These are phyloP conservation scores for Arthrobotrys megalospora DNA, from an alignment of 2,329 filamentous ascomycete genomes.

Conservation along the genomic window DNA sequence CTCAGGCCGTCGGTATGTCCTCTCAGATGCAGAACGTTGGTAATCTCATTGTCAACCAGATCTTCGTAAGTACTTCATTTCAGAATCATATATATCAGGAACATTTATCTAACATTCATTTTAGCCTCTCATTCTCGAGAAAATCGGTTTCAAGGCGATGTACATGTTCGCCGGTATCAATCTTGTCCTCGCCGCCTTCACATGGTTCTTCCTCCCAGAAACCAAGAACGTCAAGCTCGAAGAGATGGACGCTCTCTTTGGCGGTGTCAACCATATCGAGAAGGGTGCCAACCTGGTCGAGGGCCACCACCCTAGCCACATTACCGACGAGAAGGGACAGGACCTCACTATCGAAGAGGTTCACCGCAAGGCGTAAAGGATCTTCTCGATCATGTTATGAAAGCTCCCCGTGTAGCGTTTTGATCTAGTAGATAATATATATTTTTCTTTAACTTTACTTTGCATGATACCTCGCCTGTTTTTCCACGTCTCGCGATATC, in stretches of 20 bases:
- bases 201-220: conserved; percentile 56
- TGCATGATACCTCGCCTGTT: conserved; percentile 46
- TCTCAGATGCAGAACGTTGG: conserved; percentile 60
- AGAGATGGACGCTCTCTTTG: conserved; percentile 74
- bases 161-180: conserved; percentile 59
- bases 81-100: background rate
- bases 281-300: conserved; percentile 71
- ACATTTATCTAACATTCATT: conserved; percentile 10
- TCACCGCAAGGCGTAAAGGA: conserved; percentile 41
- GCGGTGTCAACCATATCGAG: conserved; percentile 73
- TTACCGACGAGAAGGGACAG: conserved; percentile 52
- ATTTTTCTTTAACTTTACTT: conserved; percentile 28
- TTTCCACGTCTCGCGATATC: conserved; percentile 7
- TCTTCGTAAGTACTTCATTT: conserved; percentile 46
- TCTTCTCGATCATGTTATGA: conserved; percentile 5
- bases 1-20: conserved; percentile 58
- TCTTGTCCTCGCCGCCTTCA: conserved; percentile 39
- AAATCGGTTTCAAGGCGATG: conserved; percentile 55
- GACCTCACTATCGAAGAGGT: conserved; percentile 58
- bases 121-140: conserved; percentile 43
- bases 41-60: conserved; percentile 59
- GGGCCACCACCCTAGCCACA: background rate
- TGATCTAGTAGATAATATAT: conserved; percentile 49
- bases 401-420: conserved; percentile 47
- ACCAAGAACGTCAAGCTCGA: conserved; percentile 69